Evolutionary conservation across 768 basidiomycete species (phyloP), one percentile per base, ranked within the genome.

Genomic region (Boletus rufocinnamomeus): DNA sequence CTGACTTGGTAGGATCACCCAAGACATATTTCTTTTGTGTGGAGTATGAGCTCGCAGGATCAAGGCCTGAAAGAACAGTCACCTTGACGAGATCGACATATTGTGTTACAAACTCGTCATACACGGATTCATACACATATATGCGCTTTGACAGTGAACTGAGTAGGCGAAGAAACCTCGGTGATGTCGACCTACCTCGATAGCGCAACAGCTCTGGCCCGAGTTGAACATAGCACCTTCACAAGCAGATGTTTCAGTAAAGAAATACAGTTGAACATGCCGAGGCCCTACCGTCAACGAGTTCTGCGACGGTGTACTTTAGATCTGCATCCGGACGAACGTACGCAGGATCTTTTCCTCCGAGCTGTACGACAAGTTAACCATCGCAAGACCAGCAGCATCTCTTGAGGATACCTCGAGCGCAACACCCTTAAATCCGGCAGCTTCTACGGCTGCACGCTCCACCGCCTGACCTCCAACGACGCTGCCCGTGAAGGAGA

Each of bases 321-420:
- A 97, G 67, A 73, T 97, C 85, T 0, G 90, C 93, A 71, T 98
- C 96, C 2, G 83, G 75, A 25, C 94, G 79, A 7, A 99, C 95
- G 68, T 98, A 99, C 2, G 96, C 97, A 3, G 97, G 94, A 68
- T 99, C 97, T 73, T 99, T 98, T 1, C 97, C 97, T 2, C 97
- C 97, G 17, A 99, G 84, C 90, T 93, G 62, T 41, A 21, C 32
- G 41, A 28, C n/a, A 52, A 50, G 51, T 68, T n/a, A 66, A 23
- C 21, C 37, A 41, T 23, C 23, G 11, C 14, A 10, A 35, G 49
- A 40, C 23, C 7, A 30, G n/a, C 4, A 0, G 28, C 17, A 21
- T 38, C n/a, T 2, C 9, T 7, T 46, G 14, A 64, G 69, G 14
- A 41, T 65, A 89, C 90, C 81, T 97, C 95, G 34, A 97, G 79